Conservation (phyloP, 805 yeast species). For the Kazachstania africana region DNA sequence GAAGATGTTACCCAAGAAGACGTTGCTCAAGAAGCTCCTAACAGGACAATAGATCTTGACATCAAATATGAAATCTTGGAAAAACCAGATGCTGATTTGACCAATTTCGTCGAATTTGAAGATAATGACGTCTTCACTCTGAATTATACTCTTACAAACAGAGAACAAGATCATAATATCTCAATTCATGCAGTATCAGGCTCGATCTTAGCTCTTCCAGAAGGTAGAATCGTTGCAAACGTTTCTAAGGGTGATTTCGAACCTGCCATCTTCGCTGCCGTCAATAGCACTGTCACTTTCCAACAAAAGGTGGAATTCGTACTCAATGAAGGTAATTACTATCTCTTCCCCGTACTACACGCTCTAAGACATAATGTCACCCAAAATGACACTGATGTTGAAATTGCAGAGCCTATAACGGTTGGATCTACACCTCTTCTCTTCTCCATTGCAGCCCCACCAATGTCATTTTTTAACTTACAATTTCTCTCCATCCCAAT, state of each 20-base stretch:
- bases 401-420: no score
- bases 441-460: no score
- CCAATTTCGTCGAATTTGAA: constrained; percentile 32
- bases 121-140: constrained; percentile 45
- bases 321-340: constrained; percentile 44
- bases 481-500: constrained; percentile 52
- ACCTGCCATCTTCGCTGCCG: constrained; percentile 39
- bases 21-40: neutral
- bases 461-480: neutral
- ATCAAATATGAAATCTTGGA: constrained; percentile 40
- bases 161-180: constrained; percentile 38
- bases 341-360: constrained; percentile 49
- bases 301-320: constrained; percentile 50
- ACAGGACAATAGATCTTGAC: constrained; percentile 29
- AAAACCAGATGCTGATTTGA: constrained; percentile 28
- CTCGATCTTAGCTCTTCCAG: constrained; percentile 41
- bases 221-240: constrained; percentile 43
- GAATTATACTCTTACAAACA: constrained; percentile 40
- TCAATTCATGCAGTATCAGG: constrained; percentile 63
- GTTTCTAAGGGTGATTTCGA: constrained; percentile 56
- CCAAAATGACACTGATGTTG: no score
- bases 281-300: constrained; percentile 40
- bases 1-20: constrained; percentile 1
- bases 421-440: constrained; percentile 66
- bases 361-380: constrained; percentile 39